Percentiles rank a stretch among this genome's conserved stretches.
These are phyloP conservation scores for Cichorium intybus DNA, from an alignment of 140 eudicot genomes.

Conservation along the genomic window DNA sequence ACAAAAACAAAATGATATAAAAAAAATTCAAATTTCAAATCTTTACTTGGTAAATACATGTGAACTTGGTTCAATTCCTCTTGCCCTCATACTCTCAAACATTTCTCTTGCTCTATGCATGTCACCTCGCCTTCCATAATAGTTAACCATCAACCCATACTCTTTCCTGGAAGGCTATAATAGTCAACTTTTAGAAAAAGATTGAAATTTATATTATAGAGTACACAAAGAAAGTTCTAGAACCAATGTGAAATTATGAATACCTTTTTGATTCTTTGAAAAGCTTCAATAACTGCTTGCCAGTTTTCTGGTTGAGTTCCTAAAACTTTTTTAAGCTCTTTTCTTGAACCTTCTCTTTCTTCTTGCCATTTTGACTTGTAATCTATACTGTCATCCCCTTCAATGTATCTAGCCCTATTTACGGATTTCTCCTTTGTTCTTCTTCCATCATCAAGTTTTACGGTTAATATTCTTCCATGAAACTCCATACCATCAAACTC, in stretches of 20 bases:
- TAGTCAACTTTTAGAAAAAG: constrained; percentile 24
- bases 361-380: constrained; percentile 82
- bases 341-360: constrained; percentile 59
- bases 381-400: constrained; percentile 46
- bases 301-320: constrained; percentile 79
- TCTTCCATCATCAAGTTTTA: constrained; percentile 89
- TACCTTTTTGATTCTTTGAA: constrained; percentile 88
- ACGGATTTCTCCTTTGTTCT: constrained; percentile 51
- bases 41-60: constrained; percentile 81
- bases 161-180: constrained; percentile 97
- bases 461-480: constrained; percentile 79
- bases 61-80: constrained; percentile 89
- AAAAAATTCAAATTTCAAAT: too few relatives aligned
- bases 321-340: constrained; percentile 53
- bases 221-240: neutral
- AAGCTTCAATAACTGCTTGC: constrained; percentile 88
- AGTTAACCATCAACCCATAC: constrained; percentile 82
- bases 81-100: constrained; percentile 95
- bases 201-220: neutral
- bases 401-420: constrained; percentile 66
- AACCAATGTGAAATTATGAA: neutral
- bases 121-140: constrained; percentile 94
- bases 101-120: constrained; percentile 95
- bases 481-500: constrained; percentile 96
- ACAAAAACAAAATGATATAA: neutral